Base-by-base conservation (phyloP, 805 yeast species). In the Wickerhamomyces kurtzmanii region DNA sequence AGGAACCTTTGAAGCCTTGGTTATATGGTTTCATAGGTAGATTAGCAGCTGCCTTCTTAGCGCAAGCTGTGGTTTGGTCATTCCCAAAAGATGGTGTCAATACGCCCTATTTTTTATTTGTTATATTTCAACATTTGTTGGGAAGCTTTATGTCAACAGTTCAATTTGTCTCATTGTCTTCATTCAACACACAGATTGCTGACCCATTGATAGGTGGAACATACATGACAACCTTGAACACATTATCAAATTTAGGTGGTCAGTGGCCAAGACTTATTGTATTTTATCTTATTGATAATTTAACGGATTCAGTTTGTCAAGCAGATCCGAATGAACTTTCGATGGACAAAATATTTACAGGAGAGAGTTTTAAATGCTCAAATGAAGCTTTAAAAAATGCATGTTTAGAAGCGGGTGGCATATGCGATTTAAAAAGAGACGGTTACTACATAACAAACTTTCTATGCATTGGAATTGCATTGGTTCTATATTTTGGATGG, bases 171-270 rank as follows among this genome's bases (percentile, higher is more conserved):
- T 81, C 94, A 2, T 74, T 91, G 23, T 80, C 86, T 47, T 94
- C 97, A 0, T 91, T 91, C 64, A 96, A 89, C 55, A 89, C 96
- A 3, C 75, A 78, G 42, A 82, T 91, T 30, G 95, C 98, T 2
- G 98, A 91, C 49, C 97, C 98, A 0, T 56, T 75, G 12, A 83
- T 91, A 43, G 98, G 98, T 12, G 98, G 98, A 2, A 91, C 98
- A 0, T 91, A 91, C 52, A 89, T 91, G 97, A 91, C 98, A 1
- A 77, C 94, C 1, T 62, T 91, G 33, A 91, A 91, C 53, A 91
- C 98, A 0, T 62, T 91, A 26, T 75, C 93, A 23, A 91, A 91
- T 50, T 65, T 89, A 32, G 98, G 98, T 15, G 98, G 98, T 8
- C 91, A 93, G 24, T 91, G 98, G 98, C 98, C 98, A 2, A 67